phyloP scores from a whole-genome alignment of 371 early-diverging fungal species.

The Mortierella sp. region DNA sequence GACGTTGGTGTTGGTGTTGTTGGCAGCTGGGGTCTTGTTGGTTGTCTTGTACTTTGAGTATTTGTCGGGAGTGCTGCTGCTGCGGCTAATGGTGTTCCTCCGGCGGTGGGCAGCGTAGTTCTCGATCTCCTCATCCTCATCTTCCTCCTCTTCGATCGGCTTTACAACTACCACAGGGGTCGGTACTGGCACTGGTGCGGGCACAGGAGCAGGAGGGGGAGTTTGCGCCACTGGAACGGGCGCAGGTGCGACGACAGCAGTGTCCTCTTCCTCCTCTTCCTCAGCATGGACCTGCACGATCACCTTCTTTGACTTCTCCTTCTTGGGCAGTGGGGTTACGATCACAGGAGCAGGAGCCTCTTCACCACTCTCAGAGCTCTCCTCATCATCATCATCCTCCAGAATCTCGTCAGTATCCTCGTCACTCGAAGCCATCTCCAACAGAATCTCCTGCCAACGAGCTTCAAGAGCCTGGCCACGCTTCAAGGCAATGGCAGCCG shows the following conservation, averaged over 20 bases:
- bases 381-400: constrained; percentile 40
- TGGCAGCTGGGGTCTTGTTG: constrained; percentile 17
- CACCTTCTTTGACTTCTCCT: constrained; percentile 15
- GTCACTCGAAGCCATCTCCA: constrained; percentile 53
- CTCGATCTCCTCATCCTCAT: constrained; percentile 42
- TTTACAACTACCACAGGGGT: neutral
- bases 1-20: neutral
- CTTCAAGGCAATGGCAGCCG: constrained; percentile 53
- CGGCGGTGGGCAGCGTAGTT: constrained; percentile 26
- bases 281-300: neutral
- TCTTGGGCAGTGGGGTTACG: constrained; percentile 5
- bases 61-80: constrained; percentile 47
- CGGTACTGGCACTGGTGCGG: constrained; percentile 11
- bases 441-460: constrained; percentile 50
- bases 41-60: constrained; percentile 51
- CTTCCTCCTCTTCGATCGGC: constrained; percentile 18
- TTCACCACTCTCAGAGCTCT: constrained; percentile 10
- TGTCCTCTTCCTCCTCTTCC: neutral
- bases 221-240: constrained; percentile 2
- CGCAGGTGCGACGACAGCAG: constrained; percentile 2
- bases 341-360: constrained; percentile 13
- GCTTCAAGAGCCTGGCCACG: constrained; percentile 50
- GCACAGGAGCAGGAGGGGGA: neutral
- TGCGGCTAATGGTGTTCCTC: constrained; percentile 35
- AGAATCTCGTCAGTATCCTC: constrained; percentile 43